These are phyloP conservation scores for Coniochaeta pulveracea DNA, from an alignment of 2,329 filamentous ascomycete species.

Conservation along the genomic window DNA sequence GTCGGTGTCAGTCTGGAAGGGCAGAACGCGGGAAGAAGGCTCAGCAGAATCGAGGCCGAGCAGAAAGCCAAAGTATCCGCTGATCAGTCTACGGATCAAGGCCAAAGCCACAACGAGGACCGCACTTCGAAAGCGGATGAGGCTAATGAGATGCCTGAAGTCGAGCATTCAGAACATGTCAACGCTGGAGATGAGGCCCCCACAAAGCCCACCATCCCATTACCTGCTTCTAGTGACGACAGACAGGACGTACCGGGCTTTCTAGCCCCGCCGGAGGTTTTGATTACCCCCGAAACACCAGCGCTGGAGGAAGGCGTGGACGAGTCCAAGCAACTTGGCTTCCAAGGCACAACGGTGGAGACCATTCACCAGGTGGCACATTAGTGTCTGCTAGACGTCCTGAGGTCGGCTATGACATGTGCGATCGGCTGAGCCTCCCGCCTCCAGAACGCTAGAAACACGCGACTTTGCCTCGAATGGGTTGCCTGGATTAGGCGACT, in stretches of 20 bases:
- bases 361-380: constrained; percentile 21
- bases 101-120: too few species aligned
- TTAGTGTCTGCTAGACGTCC: constrained; percentile 12
- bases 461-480: too few species aligned
- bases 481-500: too few species aligned
- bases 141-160: constrained; percentile 22
- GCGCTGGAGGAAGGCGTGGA: constrained; percentile 20
- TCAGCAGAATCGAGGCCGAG: constrained; percentile 17
- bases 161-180: constrained; percentile 23
- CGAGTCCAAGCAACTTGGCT: constrained; percentile 32
- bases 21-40: constrained; percentile 24
- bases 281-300: constrained; percentile 39
- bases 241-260: constrained; percentile 6
- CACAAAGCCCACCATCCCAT: constrained; percentile 10
- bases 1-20: constrained; percentile 55
- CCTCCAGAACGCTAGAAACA: too few species aligned
- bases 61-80: constrained; percentile 7
- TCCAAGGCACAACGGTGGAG: constrained; percentile 23
- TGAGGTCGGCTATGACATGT: too few species aligned
- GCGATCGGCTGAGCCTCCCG: too few species aligned
- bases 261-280: constrained; percentile 27
- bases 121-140: constrained; percentile 15
- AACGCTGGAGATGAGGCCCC: constrained; percentile 6
- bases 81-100: constrained; percentile 7
- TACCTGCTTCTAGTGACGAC: constrained; percentile 6